Evolutionary conservation across 1,284 basidiomycete species (phyloP).

Genomic region (Abortiporus biennis): DNA sequence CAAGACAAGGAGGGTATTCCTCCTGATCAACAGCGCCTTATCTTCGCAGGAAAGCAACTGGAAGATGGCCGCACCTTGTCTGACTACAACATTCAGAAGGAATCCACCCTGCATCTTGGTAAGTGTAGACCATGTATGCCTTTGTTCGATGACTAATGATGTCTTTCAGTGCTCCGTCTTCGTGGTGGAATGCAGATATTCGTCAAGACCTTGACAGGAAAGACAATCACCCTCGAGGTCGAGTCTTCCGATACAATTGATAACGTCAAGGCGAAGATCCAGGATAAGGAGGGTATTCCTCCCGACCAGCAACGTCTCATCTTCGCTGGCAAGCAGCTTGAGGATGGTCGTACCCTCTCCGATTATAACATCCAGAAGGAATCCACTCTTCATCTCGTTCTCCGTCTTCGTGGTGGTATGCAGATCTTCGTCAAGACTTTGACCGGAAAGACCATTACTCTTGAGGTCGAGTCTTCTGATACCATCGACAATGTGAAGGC

Average conservation of each 20-base stretch:
- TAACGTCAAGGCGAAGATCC: constrained; percentile 83
- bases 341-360: constrained; percentile 71
- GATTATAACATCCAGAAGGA: constrained; percentile 80
- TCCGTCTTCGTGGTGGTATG: constrained; percentile 50
- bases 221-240: constrained; percentile 93
- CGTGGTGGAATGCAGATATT: constrained; percentile 90
- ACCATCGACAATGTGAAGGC: constrained; percentile 72
- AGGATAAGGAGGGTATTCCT: constrained; percentile 81
- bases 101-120: constrained; percentile 76
- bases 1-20: constrained; percentile 59
- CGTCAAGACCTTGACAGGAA: constrained; percentile 86
- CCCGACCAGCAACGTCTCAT: constrained; percentile 84
- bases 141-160: constrained; percentile 22
- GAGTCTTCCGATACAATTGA: constrained; percentile 89
- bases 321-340: constrained; percentile 79
- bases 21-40: constrained; percentile 82
- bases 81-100: constrained; percentile 80
- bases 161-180: constrained; percentile 64
- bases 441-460: constrained; percentile 77
- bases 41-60: constrained; percentile 88
- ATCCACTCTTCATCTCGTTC: constrained; percentile 53
- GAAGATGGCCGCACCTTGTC: constrained; percentile 79
- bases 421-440: constrained; percentile 69
- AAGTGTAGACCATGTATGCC: constrained; percentile 11
- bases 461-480: constrained; percentile 74